Conservation (phyloP, 1,284 basidiomycete genomes). For the Cryptococcus maquisensis region DNA sequence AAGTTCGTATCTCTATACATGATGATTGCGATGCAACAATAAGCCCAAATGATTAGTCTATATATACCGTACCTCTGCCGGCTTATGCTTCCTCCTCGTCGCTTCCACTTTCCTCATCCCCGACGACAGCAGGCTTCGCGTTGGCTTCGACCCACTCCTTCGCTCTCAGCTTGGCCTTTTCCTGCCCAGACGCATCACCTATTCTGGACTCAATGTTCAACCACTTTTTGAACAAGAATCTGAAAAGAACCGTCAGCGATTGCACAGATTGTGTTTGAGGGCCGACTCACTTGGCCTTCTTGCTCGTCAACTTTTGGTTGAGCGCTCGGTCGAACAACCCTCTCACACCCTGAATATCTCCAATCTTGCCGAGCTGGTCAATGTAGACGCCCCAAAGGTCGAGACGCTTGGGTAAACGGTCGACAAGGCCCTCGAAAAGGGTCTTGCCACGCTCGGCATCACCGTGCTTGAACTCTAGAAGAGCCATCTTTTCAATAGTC, state of each 20-base stretch:
- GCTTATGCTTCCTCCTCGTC: constrained; percentile 3
- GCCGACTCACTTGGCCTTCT: constrained; percentile 78
- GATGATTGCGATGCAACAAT: not conserved
- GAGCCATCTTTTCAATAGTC: constrained; percentile 89
- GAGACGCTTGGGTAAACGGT: constrained; percentile 87
- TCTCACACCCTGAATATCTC: constrained; percentile 70
- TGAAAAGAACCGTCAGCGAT: constrained; percentile 33
- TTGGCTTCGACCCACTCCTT: constrained; percentile 64
- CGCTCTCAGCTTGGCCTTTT: constrained; percentile 78
- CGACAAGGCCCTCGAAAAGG: constrained; percentile 92
- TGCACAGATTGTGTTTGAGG: not conserved
- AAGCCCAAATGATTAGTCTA: not conserved
- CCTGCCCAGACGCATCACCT: constrained; percentile 80
- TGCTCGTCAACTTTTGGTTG: constrained; percentile 79
- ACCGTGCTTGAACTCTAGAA: constrained; percentile 90
- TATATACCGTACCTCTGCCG: not conserved
- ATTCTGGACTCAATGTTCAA: constrained; percentile 78
- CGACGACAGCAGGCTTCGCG: constrained; percentile 14
- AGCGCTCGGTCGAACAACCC: constrained; percentile 81
- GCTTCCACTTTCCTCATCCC: constrained; percentile 12
- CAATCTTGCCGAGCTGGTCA: constrained; percentile 82
- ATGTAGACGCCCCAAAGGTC: constrained; percentile 97
- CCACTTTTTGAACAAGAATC: constrained; percentile 97
- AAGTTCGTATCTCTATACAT: not conserved
- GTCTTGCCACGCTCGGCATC: constrained; percentile 93